phyloP scores from a whole-genome alignment of 2,329 filamentous ascomycete genomes.

The Cryphonectria parasitica region DNA sequence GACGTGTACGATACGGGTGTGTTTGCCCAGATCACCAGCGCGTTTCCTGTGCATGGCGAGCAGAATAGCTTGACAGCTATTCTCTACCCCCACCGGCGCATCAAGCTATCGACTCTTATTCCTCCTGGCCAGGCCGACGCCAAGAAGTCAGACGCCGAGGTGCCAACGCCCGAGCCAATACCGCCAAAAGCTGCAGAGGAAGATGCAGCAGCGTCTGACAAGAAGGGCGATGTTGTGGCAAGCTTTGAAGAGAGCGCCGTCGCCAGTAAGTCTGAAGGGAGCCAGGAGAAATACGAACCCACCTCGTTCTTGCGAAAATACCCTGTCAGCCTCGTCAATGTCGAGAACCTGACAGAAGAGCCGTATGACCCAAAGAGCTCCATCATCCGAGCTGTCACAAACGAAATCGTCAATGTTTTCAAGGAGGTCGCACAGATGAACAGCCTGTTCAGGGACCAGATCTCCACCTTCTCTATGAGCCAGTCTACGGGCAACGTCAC shows the following conservation, averaged over 20 bases:
- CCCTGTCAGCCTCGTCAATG: constrained; percentile 90
- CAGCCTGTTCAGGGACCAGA: constrained; percentile 93
- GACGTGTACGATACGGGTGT: constrained; percentile 97
- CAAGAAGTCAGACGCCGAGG: constrained; percentile 56
- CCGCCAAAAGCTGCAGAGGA: constrained; percentile 58
- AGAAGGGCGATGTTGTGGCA: constrained; percentile 91
- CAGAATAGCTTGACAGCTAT: constrained; percentile 88
- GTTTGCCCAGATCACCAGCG: constrained; percentile 96
- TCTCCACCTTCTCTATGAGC: constrained; percentile 95
- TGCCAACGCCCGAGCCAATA: constrained; percentile 60
- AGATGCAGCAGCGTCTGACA: constrained; percentile 59
- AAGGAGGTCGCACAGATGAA: constrained; percentile 96
- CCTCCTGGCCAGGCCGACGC: constrained; percentile 62
- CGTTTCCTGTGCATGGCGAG: constrained; percentile 88
- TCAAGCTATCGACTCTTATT: constrained; percentile 83
- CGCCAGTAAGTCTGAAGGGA: constrained; percentile 58
- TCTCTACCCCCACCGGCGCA: constrained; percentile 92
- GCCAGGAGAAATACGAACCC: constrained; percentile 72
- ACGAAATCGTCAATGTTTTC: constrained; percentile 98
- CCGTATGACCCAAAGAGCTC: constrained; percentile 88
- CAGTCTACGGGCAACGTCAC: constrained; percentile 94
- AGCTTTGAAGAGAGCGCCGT: constrained; percentile 88
- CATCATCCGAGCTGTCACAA: constrained; percentile 88
- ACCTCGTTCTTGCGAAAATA: constrained; percentile 91
- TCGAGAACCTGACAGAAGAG: constrained; percentile 89